Percentiles rank a stretch among this genome's conserved stretches.
These are phyloP conservation scores for Coemansia pectinata DNA, from an alignment of 192 early-diverging fungal genomes.

Conservation along the genomic window DNA sequence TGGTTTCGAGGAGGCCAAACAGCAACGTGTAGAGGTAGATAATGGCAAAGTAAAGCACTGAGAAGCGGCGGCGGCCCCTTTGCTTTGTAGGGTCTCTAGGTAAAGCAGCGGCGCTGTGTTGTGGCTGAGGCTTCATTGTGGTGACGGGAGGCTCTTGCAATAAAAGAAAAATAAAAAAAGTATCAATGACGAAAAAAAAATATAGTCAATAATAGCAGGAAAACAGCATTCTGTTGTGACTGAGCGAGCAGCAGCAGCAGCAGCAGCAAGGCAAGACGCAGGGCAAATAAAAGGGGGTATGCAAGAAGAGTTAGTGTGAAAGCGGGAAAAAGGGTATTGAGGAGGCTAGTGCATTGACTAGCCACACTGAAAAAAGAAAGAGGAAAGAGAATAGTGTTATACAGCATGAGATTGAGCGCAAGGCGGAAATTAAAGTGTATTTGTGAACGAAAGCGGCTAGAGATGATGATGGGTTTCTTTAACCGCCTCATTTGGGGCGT, in stretches of 20 bases:
- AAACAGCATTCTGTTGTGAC: not conserved
- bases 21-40: slow-evolving; percentile 50
- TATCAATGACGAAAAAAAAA: not conserved
- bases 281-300: not conserved
- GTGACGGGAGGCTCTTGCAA: not conserved
- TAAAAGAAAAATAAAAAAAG: not conserved
- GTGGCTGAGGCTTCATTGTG: slow-evolving; percentile 9
- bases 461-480: slow-evolving; percentile 2
- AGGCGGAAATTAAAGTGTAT: not conserved
- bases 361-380: not conserved
- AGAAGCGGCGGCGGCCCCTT: slow-evolving; percentile 34
- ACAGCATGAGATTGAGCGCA: not conserved
- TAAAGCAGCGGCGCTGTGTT: not conserved
- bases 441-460: not conserved
- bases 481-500: not conserved
- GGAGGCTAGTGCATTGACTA: slow-evolving; percentile 1
- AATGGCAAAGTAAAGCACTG: slow-evolving; percentile 45
- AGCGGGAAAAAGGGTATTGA: not conserved
- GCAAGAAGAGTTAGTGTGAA: not conserved
- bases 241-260: not conserved
- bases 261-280: not conserved
- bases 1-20: slow-evolving; percentile 37
- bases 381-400: not conserved
- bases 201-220: not conserved
- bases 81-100: not conserved